A percentile compares a stretch with the other conserved stretches of the same genome.
Conservation (phyloP, 106 monocot genomes). For the Platanthera zijinensis region DNA sequence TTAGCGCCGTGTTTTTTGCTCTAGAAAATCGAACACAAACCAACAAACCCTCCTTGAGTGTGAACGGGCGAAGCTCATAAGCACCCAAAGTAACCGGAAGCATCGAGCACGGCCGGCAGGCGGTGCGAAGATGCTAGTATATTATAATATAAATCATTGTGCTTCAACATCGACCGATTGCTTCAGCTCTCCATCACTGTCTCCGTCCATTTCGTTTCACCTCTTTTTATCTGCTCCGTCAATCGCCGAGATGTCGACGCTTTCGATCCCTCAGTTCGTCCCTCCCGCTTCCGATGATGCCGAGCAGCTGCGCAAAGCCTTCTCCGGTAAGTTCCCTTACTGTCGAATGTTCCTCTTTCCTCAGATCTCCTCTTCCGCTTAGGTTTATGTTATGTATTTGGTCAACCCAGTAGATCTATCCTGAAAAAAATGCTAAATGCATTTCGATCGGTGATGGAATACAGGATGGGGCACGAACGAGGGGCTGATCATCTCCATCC, state of each 20-base stretch:
- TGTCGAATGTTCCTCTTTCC: not conserved
- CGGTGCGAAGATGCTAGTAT: too few species aligned
- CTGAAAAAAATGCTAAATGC: not conserved
- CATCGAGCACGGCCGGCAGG: too few species aligned
- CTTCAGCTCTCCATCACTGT: not conserved
- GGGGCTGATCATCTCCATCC: constrained; percentile 55
- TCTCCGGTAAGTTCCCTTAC: constrained; percentile 25
- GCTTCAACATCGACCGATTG: too few species aligned
- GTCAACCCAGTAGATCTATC: not conserved
- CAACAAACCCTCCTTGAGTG: too few species aligned
- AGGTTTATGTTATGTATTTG: not conserved
- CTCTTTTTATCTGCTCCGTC: not conserved
- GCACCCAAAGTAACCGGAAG: too few species aligned
- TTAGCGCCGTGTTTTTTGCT: too few species aligned
- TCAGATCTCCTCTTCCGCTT: not conserved
- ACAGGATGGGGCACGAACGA: constrained; percentile 96
- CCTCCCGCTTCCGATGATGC: constrained; percentile 48
- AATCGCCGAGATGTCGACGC: constrained; percentile 36
- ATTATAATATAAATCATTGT: too few species aligned
- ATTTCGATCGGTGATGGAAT: not conserved
- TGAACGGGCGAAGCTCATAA: too few species aligned
- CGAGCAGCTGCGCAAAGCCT: constrained; percentile 70
- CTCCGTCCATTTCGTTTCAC: not conserved
- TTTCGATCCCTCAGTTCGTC: constrained; percentile 36
- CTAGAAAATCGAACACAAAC: too few species aligned